Base-by-base conservation (phyloP, 352 stramenopile species). In the Phytopythium helicoides region DNA sequence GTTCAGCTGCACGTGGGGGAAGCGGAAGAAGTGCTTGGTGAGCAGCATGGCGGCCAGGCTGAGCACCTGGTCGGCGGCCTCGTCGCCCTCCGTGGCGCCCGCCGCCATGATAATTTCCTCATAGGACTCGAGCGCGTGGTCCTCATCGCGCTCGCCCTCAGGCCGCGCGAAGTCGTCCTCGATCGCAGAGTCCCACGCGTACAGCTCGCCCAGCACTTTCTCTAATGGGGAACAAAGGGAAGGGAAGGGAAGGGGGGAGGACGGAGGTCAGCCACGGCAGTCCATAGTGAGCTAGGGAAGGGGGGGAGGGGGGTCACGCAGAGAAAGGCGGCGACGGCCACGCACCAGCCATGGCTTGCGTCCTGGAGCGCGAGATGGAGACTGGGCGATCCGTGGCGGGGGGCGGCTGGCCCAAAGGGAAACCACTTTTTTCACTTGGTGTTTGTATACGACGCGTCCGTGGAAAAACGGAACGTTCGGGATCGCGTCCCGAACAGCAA, bases 21-120 rank as follows among this genome's bases (percentile, higher is more conserved):
- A 91, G 58, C 81, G 78, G 60, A 74, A 71, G 48, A 91, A 93
- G 49, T 93, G 80, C 48, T 86, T 86, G 52, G 80, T 79, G 16
- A 92, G 67, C 34, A 92, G 55, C 58, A 89, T 80, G 19, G 78
- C 79, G 38, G 79, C 79, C 23, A 89, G 73, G 56, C 73, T 87
- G 42, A 89, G 62, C 60, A 85, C 81, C 0, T 69, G 41, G 56
- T 87, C 78, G 28, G 44, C 56, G 18, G 65, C 53, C 25, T 76
- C 54, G 3, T 57, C 28, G 28, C 28, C 28, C 28, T 33, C 54
- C n/a, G 52, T 64, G 18, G 37, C 40, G 12, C n/a, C 48, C 44
- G 66, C 78, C 34, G 77, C 54, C 52, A 76, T 66, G 56, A 93
- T 87, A 34, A 90, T 75, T 26, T 87, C 68, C 45, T 93, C 80